Percentiles rank a stretch among this genome's conserved stretches.
Evolutionary conservation across 768 basidiomycete species (phyloP).

Genomic region (Termitomyces heimii): DNA sequence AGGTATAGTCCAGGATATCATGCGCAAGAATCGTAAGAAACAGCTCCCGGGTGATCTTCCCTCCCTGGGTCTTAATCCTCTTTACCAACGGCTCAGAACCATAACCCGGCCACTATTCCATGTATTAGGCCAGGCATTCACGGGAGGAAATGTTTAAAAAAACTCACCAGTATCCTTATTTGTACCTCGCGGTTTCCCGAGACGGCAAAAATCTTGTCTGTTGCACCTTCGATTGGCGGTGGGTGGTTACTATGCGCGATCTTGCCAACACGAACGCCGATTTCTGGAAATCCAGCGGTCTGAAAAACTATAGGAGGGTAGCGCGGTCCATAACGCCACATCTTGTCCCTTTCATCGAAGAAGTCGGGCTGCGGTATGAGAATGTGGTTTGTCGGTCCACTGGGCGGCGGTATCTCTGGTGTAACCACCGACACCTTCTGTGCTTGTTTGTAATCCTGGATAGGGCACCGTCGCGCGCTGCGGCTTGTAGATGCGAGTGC

Average conservation of each 20-base stretch:
- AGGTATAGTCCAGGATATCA: constrained; percentile 24
- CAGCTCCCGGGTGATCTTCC: constrained; percentile 23
- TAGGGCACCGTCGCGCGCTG: neutral
- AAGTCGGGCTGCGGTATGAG: constrained; percentile 20
- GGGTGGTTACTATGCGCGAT: constrained; percentile 12
- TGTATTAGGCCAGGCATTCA: neutral
- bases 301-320: constrained; percentile 25
- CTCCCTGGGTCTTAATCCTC: constrained; percentile 27
- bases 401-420: neutral
- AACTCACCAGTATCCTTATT: constrained; percentile 27
- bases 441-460: constrained; percentile 1
- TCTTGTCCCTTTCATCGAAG: constrained; percentile 11
- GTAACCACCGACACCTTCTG: neutral
- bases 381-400: constrained; percentile 20
- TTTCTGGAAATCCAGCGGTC: constrained; percentile 19
- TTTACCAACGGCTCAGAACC: constrained; percentile 28
- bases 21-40: constrained; percentile 25
- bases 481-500: constrained; percentile 2
- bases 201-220: constrained; percentile 16
- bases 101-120: constrained; percentile 45
- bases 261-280: constrained; percentile 25
- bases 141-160: neutral
- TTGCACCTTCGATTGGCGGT: constrained; percentile 14
- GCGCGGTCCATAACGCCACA: constrained; percentile 11
- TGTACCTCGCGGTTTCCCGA: constrained; percentile 24